Base-by-base conservation (phyloP, 805 yeast species). In the Kluyveromyces lactis region DNA sequence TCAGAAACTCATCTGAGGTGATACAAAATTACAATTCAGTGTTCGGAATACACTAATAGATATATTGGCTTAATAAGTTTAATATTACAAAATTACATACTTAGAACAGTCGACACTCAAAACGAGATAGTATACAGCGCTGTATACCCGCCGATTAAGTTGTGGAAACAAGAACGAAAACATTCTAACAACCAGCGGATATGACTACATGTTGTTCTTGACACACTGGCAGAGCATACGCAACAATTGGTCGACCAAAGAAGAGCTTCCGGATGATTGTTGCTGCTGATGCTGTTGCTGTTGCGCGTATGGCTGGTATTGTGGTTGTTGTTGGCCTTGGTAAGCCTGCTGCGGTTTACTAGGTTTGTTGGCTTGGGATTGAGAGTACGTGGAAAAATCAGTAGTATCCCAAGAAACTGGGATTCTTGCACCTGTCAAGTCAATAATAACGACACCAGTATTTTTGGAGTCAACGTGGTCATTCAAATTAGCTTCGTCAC, bases 391-490 rank as follows among this genome's bases (percentile, higher is more conserved):
- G 4, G 28, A 16, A 17, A 44, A 43, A 23, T 46, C 49, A 12
- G 47, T 46, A 12, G 42, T 41, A 13, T 34, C 44, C 71, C 69
- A 65, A 13, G 52, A 46, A 4, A 47, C 51, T 17, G 78, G 78
- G 16, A 73, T 60, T 13, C 61, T 60, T 3, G 75, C 72, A 17
- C 66, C 63, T n/a, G 58, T 49, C 40, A 86, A 69, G 48, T 81
- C 81, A 40, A 89, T 76, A 9, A 83, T 68, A 43, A 89, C 57
- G 3, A 89, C 95, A 24, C 97, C 97, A 2, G 82, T 46, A 58
- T 90, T 90, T 39, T 81, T 72, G 2, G 69, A 67, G 50, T 87
- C 90, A 26, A 82, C 68, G 49, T 75, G 68, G 46, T 73, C 75
- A 21, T 62, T 71, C 47, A 89, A 69, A 18, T 75, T 65, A 31